Evolutionary conservation across 2,329 filamentous ascomycete genomes (phyloP).

Genomic region (Cadophora sp.): DNA sequence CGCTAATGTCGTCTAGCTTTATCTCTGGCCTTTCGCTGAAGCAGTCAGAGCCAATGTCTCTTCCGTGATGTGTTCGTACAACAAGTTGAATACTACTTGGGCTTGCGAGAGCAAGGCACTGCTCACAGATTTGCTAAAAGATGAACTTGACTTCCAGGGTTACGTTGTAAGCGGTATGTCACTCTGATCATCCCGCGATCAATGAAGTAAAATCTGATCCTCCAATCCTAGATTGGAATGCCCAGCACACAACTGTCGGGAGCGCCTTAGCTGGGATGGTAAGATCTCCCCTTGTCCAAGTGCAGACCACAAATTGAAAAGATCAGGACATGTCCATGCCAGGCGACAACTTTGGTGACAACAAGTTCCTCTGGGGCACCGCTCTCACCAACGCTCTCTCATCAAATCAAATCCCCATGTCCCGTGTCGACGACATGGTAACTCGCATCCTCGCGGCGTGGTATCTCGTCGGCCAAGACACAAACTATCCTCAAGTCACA

Average conservation of each 20-base stretch:
- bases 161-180: conserved; percentile 60
- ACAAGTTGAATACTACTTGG: conserved; percentile 73
- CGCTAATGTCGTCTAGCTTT: conserved; percentile 31
- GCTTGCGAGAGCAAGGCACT: conserved; percentile 68
- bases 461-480: conserved; percentile 62
- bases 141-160: conserved; percentile 78
- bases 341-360: conserved; percentile 64
- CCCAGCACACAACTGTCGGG: conserved; percentile 74
- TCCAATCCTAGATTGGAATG: conserved; percentile 70
- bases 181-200: conserved; percentile 22
- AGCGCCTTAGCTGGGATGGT: conserved; percentile 71
- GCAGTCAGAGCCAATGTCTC: conserved; percentile 70
- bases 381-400: conserved; percentile 58
- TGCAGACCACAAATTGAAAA: conserved; percentile 7
- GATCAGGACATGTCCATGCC: conserved; percentile 78
- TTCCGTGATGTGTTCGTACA: conserved; percentile 76
- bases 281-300: neutral
- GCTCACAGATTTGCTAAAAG: conserved; percentile 69
- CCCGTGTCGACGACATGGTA: conserved; percentile 71
- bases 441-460: conserved; percentile 68
- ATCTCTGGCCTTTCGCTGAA: conserved; percentile 65
- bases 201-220: conserved; percentile 38
- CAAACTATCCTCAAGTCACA: conserved; percentile 56
- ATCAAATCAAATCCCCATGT: conserved; percentile 60
- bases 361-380: conserved; percentile 59